Evolutionary conservation across 768 basidiomycete genomes (phyloP).

Genomic region (Clavaria fumosa): DNA sequence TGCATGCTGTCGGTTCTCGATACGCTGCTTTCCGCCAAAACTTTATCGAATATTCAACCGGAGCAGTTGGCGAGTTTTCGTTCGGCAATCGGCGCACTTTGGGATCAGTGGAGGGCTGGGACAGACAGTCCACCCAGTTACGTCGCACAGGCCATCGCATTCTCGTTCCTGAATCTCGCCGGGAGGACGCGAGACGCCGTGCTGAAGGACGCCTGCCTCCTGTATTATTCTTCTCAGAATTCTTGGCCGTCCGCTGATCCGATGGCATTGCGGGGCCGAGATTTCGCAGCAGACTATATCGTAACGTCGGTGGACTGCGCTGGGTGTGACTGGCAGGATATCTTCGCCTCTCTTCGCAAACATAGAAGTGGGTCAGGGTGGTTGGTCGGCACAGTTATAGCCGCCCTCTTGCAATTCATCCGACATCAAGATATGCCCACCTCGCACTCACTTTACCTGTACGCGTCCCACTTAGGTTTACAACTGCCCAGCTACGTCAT

Average conservation of each 20-base stretch:
- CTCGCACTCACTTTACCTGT: conserved; percentile 21
- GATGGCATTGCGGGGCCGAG: conserved; percentile 16
- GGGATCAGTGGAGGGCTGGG: conserved; percentile 25
- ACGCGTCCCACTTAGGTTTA: conserved; percentile 11
- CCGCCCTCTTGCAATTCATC: too few species aligned
- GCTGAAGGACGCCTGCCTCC: conserved; percentile 23
- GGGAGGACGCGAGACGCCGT: conserved; percentile 21
- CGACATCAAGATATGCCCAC: conserved; percentile 19
- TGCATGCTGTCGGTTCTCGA: conserved; percentile 27
- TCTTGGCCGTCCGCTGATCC: conserved; percentile 15
- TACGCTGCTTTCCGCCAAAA: conserved; percentile 6
- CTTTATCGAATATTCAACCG: neutral
- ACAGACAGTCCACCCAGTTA: conserved; percentile 9
- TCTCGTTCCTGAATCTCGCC: conserved; percentile 32
- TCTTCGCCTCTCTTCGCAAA: neutral
- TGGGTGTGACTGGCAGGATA: neutral
- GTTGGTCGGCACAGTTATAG: too few species aligned
- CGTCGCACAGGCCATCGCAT: conserved; percentile 24
- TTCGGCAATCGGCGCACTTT: conserved; percentile 21
- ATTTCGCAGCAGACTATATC: conserved; percentile 23
- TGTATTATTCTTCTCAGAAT: conserved; percentile 16
- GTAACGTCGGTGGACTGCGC: conserved; percentile 16
- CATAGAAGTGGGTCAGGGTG: too few species aligned
- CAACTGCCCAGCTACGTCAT: conserved; percentile 13
- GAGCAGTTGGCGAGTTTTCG: conserved; percentile 10